A percentile compares a stretch with the other conserved stretches of the same genome.
Conservation (phyloP, 2,329 filamentous ascomycete species). For the Colletotrichum abscissum region DNA sequence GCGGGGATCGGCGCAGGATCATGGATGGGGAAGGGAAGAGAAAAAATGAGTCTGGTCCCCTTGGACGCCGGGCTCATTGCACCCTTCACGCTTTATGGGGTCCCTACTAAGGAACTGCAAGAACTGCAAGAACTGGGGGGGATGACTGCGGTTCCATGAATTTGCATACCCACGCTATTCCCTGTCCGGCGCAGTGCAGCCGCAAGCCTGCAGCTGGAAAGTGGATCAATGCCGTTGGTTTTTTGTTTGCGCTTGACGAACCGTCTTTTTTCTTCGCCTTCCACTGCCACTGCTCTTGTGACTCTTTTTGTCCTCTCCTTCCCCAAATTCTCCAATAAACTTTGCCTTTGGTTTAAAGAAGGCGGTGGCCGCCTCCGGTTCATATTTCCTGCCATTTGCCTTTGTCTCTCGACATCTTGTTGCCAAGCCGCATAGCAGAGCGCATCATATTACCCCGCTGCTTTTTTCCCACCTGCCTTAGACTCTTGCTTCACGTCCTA, state of each 20-base stretch:
- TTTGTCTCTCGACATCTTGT: not conserved
- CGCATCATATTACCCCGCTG: not conserved
- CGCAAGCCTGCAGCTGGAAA: constrained; percentile 31
- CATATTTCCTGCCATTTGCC: not conserved
- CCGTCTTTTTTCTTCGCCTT: constrained; percentile 13
- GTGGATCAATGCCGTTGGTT: constrained; percentile 28
- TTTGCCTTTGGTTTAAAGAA: constrained; percentile 22
- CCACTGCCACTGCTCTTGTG: constrained; percentile 22
- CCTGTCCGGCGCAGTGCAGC: constrained; percentile 29
- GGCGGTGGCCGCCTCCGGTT: not conserved
- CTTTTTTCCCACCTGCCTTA: not conserved
- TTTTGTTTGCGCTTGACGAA: constrained; percentile 27
- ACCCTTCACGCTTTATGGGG: not conserved
- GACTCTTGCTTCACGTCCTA: not conserved
- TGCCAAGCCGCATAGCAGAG: not conserved
- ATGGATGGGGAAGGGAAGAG: too few species aligned
- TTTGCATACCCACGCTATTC: constrained; percentile 27
- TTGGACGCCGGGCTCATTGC: not conserved
- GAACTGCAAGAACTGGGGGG: constrained; percentile 15
- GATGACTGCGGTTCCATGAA: constrained; percentile 30
- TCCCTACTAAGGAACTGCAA: not conserved
- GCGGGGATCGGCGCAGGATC: constrained; percentile 15
- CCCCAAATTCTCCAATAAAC: constrained; percentile 15
- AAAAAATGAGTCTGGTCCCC: not conserved
- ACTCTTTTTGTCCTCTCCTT: constrained; percentile 18